Percentiles rank a stretch among this genome's conserved stretches.
These are phyloP conservation scores for Solanum pinnatisectum DNA, from an alignment of 257 asterid genomes.

Conservation along the genomic window DNA sequence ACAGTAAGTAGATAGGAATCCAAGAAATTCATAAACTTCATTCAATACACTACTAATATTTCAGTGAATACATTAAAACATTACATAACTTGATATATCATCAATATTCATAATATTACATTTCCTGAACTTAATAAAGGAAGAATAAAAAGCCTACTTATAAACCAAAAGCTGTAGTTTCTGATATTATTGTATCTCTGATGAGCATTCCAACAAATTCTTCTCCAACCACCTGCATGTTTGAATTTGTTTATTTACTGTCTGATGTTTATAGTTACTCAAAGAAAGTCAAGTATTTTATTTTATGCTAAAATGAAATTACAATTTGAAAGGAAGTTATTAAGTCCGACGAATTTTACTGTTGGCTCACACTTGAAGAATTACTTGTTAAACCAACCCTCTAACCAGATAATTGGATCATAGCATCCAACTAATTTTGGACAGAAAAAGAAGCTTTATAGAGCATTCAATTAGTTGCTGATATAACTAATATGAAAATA, in stretches of 20 bases:
- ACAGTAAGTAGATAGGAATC: no score
- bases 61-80: not conserved
- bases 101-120: not conserved
- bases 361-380: not conserved
- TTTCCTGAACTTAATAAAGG: no score
- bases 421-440: no score
- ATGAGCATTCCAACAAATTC: not conserved
- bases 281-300: not conserved
- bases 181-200: not conserved
- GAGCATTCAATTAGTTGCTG: no score
- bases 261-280: not conserved
- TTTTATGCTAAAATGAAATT: not conserved
- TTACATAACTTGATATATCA: not conserved
- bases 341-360: not conserved
- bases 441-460: no score
- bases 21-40: no score
- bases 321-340: no score
- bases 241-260: not conserved
- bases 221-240: not conserved
- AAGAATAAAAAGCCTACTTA: not conserved
- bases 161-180: not conserved
- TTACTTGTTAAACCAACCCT: not conserved
- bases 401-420: no score
- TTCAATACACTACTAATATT: not conserved
- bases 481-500: not conserved